Evolutionary conservation across 2,329 filamentous ascomycete species (phyloP), one percentile per base, ranked within the genome.

Genomic region (Pseudocercospora fuligena): DNA sequence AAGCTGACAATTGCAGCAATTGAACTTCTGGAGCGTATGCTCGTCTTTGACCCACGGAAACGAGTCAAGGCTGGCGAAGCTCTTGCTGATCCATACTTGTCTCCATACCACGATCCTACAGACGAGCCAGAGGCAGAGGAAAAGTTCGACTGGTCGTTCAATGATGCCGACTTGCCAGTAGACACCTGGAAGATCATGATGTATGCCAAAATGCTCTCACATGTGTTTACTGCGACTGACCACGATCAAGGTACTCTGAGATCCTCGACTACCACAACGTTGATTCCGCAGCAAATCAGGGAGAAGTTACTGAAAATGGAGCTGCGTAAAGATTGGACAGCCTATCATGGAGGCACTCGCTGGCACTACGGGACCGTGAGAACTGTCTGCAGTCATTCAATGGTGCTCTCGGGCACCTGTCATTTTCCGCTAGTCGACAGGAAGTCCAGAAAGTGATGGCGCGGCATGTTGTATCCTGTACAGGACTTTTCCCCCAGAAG

Each of bases 151-250:
- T 99, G 95, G 95, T 97, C 94, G 62, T 99, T 99, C 83, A 98
- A 98, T 80, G 95, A 99, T 75, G 95, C 94, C 57, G 95, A 99
- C 78, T 84, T 99, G 65, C 94, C 95, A 0, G 94, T 98, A 60
- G 95, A 99, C 78, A 97, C 94, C n/a, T 99, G 95, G 95, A 99
- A 99, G 85, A 97, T 99, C 79, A 99, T 98, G 95, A 99, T 99
- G 95, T 97, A 86, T 78, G 91, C 64, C 19, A 14, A 46, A 23
- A 29, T 16, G 31, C 51, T 33, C 8, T 43, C 19, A 27, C 31
- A n/a, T 36, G 40, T 57, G 12, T 12, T 53, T 25, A 49, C 21
- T 53, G 4, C 5, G 19, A 61, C 57, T 47, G 33, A 60, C 25
- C 21, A 40, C 12, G 36, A 68, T 74, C 61, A 78, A 97, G 94